Percentiles rank a stretch among this genome's conserved stretches.
phyloP scores from a whole-genome alignment of 345 rosid species.

The Turnera subulata region DNA sequence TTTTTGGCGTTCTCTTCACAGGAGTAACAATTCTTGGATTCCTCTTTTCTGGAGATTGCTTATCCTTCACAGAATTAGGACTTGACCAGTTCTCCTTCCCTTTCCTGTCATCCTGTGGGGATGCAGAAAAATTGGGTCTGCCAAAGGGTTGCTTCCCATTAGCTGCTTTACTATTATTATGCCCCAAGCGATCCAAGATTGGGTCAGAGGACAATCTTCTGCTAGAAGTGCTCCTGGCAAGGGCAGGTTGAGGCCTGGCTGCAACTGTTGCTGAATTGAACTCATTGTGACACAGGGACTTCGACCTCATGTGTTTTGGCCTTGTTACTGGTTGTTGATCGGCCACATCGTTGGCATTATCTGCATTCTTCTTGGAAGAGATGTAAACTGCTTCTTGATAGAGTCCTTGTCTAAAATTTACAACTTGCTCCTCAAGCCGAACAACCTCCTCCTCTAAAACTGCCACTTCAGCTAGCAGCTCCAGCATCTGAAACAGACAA shows the following conservation, averaged over 20 bases:
- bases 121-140: constrained; percentile 32
- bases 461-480: constrained; percentile 28
- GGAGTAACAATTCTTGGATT: constrained; percentile 45
- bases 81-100: constrained; percentile 70
- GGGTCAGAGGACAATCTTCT: constrained; percentile 54
- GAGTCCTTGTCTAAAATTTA: constrained; percentile 26
- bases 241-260: constrained; percentile 51
- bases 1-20: constrained; percentile 34
- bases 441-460: constrained; percentile 26
- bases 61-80: constrained; percentile 46
- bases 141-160: constrained; percentile 42
- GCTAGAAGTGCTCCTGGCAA: constrained; percentile 56
- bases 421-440: constrained; percentile 24
- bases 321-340: constrained; percentile 48
- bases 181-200: constrained; percentile 26
- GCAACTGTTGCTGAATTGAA: constrained; percentile 36
- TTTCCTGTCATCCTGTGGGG: constrained; percentile 27
- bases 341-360: constrained; percentile 34
- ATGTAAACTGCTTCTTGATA: constrained; percentile 76
- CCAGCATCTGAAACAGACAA: constrained; percentile 15
- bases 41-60: constrained; percentile 53
- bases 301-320: constrained; percentile 66
- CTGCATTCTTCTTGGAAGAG: constrained; percentile 61
- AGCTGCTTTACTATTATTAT: constrained; percentile 24
- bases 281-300: constrained; percentile 62